phyloP scores from a whole-genome alignment of 148 eudicot species.

The Heliosperma pusillum region DNA sequence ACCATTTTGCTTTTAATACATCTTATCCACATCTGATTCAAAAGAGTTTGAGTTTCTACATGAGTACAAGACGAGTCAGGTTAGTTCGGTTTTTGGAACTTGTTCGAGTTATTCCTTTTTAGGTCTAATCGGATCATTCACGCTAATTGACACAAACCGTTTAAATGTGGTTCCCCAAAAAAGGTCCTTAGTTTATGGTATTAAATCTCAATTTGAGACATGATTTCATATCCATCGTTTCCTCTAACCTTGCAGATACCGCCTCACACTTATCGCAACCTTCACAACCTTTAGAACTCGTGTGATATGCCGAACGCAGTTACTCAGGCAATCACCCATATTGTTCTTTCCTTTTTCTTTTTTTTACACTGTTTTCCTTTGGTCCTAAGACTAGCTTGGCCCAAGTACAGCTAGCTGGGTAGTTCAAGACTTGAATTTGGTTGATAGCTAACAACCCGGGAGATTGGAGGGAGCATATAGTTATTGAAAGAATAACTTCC shows the following conservation, averaged over 20 bases:
- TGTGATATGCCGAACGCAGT: too few relatives aligned
- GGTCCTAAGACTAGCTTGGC: conserved; percentile 24
- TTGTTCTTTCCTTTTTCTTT: not conserved
- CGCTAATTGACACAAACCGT: not conserved
- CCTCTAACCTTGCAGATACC: too few relatives aligned
- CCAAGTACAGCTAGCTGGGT: conserved; percentile 5
- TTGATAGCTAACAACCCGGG: not conserved
- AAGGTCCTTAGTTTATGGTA: too few relatives aligned
- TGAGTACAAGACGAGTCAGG: not conserved
- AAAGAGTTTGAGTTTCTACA: not conserved
- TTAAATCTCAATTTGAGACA: too few relatives aligned
- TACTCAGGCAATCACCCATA: too few relatives aligned
- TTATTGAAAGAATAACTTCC: conserved; percentile 14
- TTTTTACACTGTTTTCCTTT: conserved; percentile 8
- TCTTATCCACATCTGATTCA: not conserved
- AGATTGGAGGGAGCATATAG: conserved; percentile 7
- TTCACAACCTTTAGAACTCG: too few relatives aligned
- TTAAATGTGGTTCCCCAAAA: too few relatives aligned
- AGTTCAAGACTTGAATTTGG: not conserved
- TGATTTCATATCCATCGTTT: too few relatives aligned
- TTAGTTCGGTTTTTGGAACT: not conserved
- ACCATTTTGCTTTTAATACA: not conserved
- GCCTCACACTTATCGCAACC: too few relatives aligned
- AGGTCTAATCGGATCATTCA: not conserved
- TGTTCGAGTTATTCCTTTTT: too few relatives aligned